These are phyloP conservation scores for Escallonia rubra DNA, from an alignment of 129 eudicot species.

Conservation along the genomic window DNA sequence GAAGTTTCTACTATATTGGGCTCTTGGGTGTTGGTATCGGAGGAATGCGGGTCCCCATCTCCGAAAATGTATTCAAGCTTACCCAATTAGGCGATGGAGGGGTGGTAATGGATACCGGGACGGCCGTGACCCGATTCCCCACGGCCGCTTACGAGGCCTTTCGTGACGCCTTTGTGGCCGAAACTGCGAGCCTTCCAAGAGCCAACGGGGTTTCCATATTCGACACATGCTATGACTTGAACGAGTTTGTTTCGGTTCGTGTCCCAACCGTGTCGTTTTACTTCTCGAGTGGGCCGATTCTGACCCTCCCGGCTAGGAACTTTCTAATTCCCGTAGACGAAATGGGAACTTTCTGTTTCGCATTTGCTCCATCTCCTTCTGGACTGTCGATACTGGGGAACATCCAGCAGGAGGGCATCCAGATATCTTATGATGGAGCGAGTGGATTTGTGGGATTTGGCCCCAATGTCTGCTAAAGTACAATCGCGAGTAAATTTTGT, in stretches of 20 bases:
- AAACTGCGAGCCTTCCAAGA: slow-evolving; percentile 62
- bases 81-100: slow-evolving; percentile 69
- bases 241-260: slow-evolving; percentile 68
- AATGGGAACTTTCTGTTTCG: slow-evolving; percentile 80
- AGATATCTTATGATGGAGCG: slow-evolving; percentile 65
- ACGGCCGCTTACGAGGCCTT: slow-evolving; percentile 51
- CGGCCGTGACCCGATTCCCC: slow-evolving; percentile 82
- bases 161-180: slow-evolving; percentile 55
- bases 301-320: slow-evolving; percentile 83
- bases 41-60: slow-evolving; percentile 54
- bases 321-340: slow-evolving; percentile 79
- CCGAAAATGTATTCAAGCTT: slow-evolving; percentile 45
- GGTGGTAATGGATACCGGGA: slow-evolving; percentile 89
- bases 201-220: slow-evolving; percentile 46
- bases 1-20: slow-evolving; percentile 69
- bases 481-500: slow-evolving; percentile 10
- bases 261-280: slow-evolving; percentile 86
- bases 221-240: slow-evolving; percentile 77
- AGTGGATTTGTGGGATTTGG: slow-evolving; percentile 84
- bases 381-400: slow-evolving; percentile 82
- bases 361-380: slow-evolving; percentile 82
- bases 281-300: slow-evolving; percentile 63
- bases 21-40: slow-evolving; percentile 88
- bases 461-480: slow-evolving; percentile 61
- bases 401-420: slow-evolving; percentile 97